Percentiles rank a stretch among this genome's conserved stretches.
These are phyloP conservation scores for Xylariaceae sp. DNA, from an alignment of 2,329 filamentous ascomycete species.

Conservation along the genomic window DNA sequence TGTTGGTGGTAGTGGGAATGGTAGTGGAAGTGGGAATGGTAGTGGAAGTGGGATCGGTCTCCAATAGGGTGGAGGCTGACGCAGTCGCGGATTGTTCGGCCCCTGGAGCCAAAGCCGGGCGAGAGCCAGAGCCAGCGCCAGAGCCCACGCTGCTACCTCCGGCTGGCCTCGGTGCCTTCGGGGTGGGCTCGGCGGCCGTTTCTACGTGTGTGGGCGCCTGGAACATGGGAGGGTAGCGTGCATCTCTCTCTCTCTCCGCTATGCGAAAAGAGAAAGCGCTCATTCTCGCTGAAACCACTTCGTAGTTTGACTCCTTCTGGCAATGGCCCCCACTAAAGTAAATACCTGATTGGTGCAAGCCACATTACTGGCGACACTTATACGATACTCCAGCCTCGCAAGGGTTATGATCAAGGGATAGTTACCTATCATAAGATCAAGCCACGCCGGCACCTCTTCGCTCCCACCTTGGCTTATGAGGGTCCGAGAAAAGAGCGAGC, in stretches of 20 bases:
- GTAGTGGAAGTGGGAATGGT: background rate
- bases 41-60: background rate
- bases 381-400: too few species aligned
- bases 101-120: conserved; percentile 7
- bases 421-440: background rate
- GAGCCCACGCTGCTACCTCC: background rate
- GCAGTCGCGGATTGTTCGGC: conserved; percentile 33
- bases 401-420: too few species aligned
- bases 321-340: too few species aligned
- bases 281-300: too few species aligned
- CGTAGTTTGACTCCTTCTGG: too few species aligned
- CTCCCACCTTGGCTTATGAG: background rate
- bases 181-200: conserved; percentile 2
- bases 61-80: too few species aligned
- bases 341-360: too few species aligned
- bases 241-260: too few species aligned
- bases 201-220: too few species aligned
- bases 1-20: background rate
- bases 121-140: conserved; percentile 4
- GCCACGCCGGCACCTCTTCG: conserved; percentile 9
- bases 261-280: too few species aligned
- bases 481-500: conserved; percentile 23
- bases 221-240: conserved; percentile 4
- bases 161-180: background rate
- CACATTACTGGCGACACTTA: too few species aligned